Conservation (phyloP, 106 monocot species). For the Xerophyta viscosa region DNA sequence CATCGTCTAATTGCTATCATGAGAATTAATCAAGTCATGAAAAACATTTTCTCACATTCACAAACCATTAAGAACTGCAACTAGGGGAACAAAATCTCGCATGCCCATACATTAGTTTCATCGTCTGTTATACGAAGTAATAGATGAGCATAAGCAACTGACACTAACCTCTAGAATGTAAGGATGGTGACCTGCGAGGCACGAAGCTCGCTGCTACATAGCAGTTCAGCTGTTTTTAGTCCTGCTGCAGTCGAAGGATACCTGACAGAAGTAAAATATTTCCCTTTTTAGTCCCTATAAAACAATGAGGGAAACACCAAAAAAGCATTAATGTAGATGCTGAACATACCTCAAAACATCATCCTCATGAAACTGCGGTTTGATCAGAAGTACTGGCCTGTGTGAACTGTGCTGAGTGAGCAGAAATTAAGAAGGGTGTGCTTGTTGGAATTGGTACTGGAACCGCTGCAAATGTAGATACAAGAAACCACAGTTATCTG, state of each 20-base stretch:
- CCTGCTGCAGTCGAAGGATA: conserved; percentile 85
- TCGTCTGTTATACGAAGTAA: not conserved
- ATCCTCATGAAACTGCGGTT: conserved; percentile 18
- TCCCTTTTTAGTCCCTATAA: not conserved
- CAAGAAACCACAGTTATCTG: not conserved
- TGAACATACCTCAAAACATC: conserved; percentile 24
- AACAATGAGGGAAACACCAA: not conserved
- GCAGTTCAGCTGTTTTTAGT: conserved; percentile 59
- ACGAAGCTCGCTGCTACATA: conserved; percentile 49
- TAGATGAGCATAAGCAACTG: not conserved
- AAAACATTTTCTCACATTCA: too few relatives aligned
- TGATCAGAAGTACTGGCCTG: conserved; percentile 50
- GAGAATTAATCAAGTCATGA: too few relatives aligned
- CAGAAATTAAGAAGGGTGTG: conserved; percentile 36
- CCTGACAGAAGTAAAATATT: conserved; percentile 11
- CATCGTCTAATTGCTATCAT: too few relatives aligned
- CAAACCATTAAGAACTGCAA: too few relatives aligned
- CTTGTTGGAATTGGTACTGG: conserved; percentile 24
- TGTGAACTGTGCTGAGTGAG: conserved; percentile 45
- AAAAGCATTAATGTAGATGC: not conserved
- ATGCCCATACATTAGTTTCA: not conserved
- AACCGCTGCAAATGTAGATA: conserved; percentile 13
- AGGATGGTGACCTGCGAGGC: conserved; percentile 49
- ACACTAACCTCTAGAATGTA: conserved; percentile 57
- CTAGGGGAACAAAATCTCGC: not conserved